These are phyloP conservation scores for Candolleomyces efflorescens DNA, from an alignment of 768 basidiomycete species.

Conservation along the genomic window DNA sequence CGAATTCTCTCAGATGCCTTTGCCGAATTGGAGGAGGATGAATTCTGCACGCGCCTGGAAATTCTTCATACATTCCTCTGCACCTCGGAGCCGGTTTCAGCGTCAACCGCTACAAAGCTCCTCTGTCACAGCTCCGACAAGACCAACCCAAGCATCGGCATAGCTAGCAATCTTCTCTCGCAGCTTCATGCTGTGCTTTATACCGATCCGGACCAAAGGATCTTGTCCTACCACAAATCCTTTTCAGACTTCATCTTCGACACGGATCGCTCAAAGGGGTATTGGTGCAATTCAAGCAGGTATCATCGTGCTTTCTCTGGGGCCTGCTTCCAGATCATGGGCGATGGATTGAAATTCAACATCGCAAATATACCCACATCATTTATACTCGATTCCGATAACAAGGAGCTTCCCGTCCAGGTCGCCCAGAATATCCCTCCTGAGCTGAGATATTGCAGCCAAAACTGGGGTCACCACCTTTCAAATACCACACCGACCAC, in stretches of 20 bases:
- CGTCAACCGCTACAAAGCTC: constrained; percentile 11
- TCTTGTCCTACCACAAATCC: not conserved
- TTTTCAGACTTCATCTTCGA: not conserved
- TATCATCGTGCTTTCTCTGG: not conserved
- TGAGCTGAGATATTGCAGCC: not conserved
- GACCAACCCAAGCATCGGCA: not conserved
- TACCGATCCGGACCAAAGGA: not conserved
- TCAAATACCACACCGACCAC: not conserved
- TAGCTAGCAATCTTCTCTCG: constrained; percentile 1
- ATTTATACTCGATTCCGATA: not conserved
- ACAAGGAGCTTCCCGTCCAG: not conserved
- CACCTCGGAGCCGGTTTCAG: constrained; percentile 13
- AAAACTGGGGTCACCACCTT: not conserved
- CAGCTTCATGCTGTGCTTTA: not conserved
- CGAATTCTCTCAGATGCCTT: constrained; percentile 15
- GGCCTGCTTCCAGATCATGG: not conserved
- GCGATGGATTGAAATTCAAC: not conserved
- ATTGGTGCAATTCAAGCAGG: not conserved
- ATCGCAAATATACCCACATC: not conserved
- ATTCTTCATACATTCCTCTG: constrained; percentile 21
- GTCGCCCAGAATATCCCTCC: not conserved
- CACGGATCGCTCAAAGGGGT: not conserved
- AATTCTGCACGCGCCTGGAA: constrained; percentile 2
- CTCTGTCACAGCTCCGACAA: constrained; percentile 3
- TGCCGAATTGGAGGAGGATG: constrained; percentile 4